Conservation (phyloP, 306 rosid genomes). For the Amphicarpaea edgeworthii region DNA sequence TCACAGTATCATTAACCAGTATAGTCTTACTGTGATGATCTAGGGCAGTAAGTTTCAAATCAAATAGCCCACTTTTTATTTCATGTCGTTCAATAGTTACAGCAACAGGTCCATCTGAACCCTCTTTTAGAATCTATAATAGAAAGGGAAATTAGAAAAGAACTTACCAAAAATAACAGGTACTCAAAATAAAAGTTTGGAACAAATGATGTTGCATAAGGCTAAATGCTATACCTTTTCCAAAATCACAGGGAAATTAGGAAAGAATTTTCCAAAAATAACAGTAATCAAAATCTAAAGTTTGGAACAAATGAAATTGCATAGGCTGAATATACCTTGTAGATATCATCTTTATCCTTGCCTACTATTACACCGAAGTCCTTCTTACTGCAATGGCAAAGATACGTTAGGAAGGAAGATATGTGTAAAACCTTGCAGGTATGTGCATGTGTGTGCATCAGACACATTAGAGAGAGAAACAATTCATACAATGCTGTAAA, state of each 20-base stretch:
- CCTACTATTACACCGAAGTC: constrained; percentile 89
- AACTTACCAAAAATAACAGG: constrained; percentile 22
- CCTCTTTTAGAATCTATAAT: constrained; percentile 78
- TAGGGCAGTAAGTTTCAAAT: constrained; percentile 77
- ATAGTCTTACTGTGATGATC: constrained; percentile 74
- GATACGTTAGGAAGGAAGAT: constrained; percentile 17
- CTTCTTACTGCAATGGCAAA: constrained; percentile 71
- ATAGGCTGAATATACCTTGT: constrained; percentile 68
- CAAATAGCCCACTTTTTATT: constrained; percentile 67
- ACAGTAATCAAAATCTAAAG: constrained; percentile 23
- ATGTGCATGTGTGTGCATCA: neutral
- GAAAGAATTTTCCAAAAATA: constrained; percentile 25
- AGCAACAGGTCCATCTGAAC: constrained; percentile 71
- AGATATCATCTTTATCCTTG: constrained; percentile 80
- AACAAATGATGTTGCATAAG: constrained; percentile 23
- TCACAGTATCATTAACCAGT: constrained; percentile 72
- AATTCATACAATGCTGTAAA: neutral
- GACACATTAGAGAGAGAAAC: neutral
- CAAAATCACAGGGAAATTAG: constrained; percentile 2
- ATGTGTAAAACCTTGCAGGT: neutral
- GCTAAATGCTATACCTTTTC: constrained; percentile 66
- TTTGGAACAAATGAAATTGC: constrained; percentile 28
- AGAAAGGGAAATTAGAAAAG: constrained; percentile 26
- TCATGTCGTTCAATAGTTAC: constrained; percentile 60
- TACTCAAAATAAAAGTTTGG: constrained; percentile 20